Base-by-base conservation (phyloP, 352 stramenopile species). In the Blastocystis sp. region DNA sequence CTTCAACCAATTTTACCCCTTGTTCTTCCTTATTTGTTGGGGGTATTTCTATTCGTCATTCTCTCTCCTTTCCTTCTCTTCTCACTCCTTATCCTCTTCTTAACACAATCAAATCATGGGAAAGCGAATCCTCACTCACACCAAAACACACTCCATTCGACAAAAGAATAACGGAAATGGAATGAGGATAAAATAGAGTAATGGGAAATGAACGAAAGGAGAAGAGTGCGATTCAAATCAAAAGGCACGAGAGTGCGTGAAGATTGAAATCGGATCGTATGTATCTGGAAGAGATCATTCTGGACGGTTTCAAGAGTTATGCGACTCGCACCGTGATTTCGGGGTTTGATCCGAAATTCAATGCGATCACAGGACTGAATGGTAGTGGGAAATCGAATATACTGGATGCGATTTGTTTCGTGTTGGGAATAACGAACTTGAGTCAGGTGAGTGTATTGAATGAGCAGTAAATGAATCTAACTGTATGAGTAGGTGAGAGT, bases 301-400 rank as follows among this genome's bases (percentile, higher is more conserved):
- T 99, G 89, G 97, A 99, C 91, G 97, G 97, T 14, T 99, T 99
- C 93, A 99, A 99, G 93, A 98, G 95, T 89, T 99, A 99, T 92
- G 97, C 97, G 82, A 97, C 94, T 90, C 93, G 96, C 87, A 99
- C 97, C 43, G 96, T 99, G 24, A 94, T 99, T 89, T 96, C 95
- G 76, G 96, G 96, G 60, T 99, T 99, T 90, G 97, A 99, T 91
- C 94, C 94, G 61, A 94, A 98, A 89, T 99, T 99, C 91, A 99
- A 99, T 90, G 97, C 97, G 78, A 99, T 99, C 90, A 99, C 97
- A 74, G 97, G 97, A 6, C 92, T 99, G 65, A 99, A 99, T 90
- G 97, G 97, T 54, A 98, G 95, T 81, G 97, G 97, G 89, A 99
- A 99, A 91, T 98, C 95, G 48, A 99, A 99, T 92, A 98, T 99